Evolutionary conservation across 305 asterid genomes (phyloP).

Genomic region (Withania somnifera): DNA sequence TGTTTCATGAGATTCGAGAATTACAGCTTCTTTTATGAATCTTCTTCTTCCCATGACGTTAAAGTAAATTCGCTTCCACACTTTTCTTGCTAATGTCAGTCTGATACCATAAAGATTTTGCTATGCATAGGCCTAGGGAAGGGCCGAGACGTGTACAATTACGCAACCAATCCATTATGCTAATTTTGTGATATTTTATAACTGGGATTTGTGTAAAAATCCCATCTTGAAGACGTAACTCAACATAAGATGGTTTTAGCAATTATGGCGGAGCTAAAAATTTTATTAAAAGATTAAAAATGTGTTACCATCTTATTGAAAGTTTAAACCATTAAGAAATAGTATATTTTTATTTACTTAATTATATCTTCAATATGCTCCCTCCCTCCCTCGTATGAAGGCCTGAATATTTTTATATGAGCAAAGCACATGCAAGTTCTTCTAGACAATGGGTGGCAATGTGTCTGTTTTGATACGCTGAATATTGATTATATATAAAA

Average conservation of each 20-base stretch:
- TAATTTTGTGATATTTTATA: too few relatives aligned
- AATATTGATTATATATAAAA: too few relatives aligned
- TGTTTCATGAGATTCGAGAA: constrained; percentile 33
- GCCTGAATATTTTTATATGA: background rate
- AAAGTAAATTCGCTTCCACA: background rate
- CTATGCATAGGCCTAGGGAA: too few relatives aligned
- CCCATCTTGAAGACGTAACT: background rate
- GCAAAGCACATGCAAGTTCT: background rate
- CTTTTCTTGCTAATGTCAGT: background rate
- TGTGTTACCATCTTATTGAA: background rate
- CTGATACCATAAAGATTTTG: too few relatives aligned
- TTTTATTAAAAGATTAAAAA: background rate
- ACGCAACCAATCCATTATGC: too few relatives aligned
- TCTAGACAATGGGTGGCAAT: background rate
- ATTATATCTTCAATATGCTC: background rate
- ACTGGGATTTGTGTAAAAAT: background rate
- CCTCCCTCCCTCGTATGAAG: background rate
- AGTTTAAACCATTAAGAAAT: background rate
- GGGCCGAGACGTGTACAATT: too few relatives aligned
- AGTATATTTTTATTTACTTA: background rate
- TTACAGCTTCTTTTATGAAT: constrained; percentile 24
- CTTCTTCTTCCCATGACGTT: background rate
- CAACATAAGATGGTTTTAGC: background rate
- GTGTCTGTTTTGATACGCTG: too few relatives aligned
- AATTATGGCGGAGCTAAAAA: background rate